Base-by-base conservation (phyloP, 2,329 filamentous ascomycete genomes). In the Acarospora socialis region DNA sequence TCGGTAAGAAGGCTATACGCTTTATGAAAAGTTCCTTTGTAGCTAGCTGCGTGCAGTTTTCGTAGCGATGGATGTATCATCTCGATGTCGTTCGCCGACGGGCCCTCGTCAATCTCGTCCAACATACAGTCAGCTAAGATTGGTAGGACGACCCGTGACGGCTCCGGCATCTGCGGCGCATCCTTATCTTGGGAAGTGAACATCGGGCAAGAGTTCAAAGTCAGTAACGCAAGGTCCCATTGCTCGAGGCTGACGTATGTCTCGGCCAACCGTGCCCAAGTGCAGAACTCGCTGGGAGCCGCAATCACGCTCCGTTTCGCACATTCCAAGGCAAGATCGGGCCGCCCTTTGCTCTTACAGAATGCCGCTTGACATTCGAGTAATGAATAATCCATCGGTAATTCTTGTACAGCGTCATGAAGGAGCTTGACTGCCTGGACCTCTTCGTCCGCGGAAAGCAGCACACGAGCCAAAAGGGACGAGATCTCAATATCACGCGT, bases 131-230 rank as follows among this genome's bases (percentile, higher is more conserved):
- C 90, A 0, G 80, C 70, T 32, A 95, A 67, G 10, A 87, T 81
- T 0, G 90, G 90, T 9, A 98, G 69, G 44, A 81, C 74, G 24
- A 95, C 80, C 34, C 84, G 81, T 46, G 80, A 78, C 0, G 90
- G 86, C 49, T 93, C 84, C 1, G 90, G 90, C 79, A 95, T 87
- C 37, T 90, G 61, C 3, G 90, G 90, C 4, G 84, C 79, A 53
- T 98, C 90, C 56, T 94, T 95, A 57, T 98, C 90, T 56, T 95
- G 90, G 55, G 98, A 95, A 5, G 90, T 98, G 56, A 98, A 98
- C 90, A 98, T 98, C 6, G 90, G 90, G 55, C 90, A 98, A 12
- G 90, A 98, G 59, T 98, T 98, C 32, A 98, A 68, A 3, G 90
- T 95, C 4, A 92, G 76, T 15, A 98, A 68, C 1, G 90, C 90